These are phyloP conservation scores for Fusarium transvaalense DNA, from an alignment of 2,329 filamentous ascomycete species.

Conservation along the genomic window DNA sequence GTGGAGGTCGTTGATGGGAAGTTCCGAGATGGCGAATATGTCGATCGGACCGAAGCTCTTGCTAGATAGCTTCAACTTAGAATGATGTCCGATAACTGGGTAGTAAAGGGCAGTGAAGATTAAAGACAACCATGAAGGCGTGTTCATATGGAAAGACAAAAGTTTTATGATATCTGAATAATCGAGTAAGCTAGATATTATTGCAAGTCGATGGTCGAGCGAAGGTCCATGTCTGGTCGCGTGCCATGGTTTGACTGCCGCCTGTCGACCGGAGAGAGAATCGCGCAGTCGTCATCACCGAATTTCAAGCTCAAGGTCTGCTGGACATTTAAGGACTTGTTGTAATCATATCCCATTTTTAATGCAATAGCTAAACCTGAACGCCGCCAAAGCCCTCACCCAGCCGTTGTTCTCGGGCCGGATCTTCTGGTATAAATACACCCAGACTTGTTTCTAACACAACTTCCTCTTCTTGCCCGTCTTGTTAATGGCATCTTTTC, in stretches of 20 bases:
- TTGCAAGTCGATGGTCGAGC: not conserved
- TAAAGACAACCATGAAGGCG: not conserved
- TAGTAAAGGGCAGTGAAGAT: not conserved
- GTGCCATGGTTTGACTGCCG: conserved; percentile 3
- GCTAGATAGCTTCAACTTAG: not conserved
- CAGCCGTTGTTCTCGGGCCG: conserved; percentile 46
- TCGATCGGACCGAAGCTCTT: not conserved
- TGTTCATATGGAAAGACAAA: not conserved
- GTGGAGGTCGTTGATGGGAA: not conserved
- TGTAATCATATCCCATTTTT: conserved; percentile 48
- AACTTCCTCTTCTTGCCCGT: conserved; percentile 10
- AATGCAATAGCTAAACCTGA: conserved; percentile 52
- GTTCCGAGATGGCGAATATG: not conserved
- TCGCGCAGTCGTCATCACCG: conserved; percentile 7
- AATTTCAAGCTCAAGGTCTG: conserved; percentile 15
- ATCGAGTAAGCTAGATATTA: not conserved
- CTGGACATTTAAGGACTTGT: conserved; percentile 26
- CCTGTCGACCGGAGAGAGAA: conserved; percentile 1
- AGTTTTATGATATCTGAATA: not conserved
- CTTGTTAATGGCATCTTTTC: conserved; percentile 2
- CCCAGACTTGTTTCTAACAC: conserved; percentile 49
- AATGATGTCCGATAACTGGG: not conserved
- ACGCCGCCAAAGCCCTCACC: conserved; percentile 55
- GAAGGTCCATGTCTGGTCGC: not conserved
- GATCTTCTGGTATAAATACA: conserved; percentile 55